phyloP scores from a whole-genome alignment of 2,329 filamentous ascomycete genomes.

The Endoconidiophora polonica region DNA sequence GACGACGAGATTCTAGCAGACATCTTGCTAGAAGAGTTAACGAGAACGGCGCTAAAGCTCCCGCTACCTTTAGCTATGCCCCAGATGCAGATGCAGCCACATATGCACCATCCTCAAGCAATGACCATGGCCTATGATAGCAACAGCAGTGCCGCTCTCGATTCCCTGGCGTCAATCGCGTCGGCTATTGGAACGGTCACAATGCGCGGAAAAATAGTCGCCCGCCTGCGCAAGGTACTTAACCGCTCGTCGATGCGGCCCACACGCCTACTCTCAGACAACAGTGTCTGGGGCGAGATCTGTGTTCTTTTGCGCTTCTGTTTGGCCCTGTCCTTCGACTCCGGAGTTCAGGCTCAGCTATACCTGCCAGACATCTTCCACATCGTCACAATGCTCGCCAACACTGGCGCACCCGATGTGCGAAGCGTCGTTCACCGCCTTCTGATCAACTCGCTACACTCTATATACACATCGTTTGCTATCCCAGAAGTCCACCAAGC shows the following conservation, averaged over 20 bases:
- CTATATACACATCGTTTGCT: slow-evolving; percentile 47
- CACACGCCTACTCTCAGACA: slow-evolving; percentile 48
- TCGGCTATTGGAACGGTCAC: slow-evolving; percentile 48
- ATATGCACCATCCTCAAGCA: too few relatives aligned
- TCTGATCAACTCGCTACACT: slow-evolving; percentile 50
- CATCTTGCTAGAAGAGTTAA: slow-evolving; percentile 49
- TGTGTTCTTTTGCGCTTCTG: slow-evolving; percentile 51
- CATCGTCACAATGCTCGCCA: slow-evolving; percentile 53
- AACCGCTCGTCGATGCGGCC: slow-evolving; percentile 50
- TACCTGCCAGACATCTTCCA: slow-evolving; percentile 55
- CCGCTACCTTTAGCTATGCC: slow-evolving; percentile 18
- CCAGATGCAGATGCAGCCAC: too few relatives aligned
- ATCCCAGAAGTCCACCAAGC: slow-evolving; percentile 42
- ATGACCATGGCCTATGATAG: background rate
- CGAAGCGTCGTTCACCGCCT: slow-evolving; percentile 44
- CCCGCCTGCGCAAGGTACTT: slow-evolving; percentile 47
- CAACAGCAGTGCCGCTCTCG: slow-evolving; percentile 24
- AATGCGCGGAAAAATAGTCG: slow-evolving; percentile 47
- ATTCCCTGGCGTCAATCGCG: slow-evolving; percentile 45
- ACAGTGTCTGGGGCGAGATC: slow-evolving; percentile 52
- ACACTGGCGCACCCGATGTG: slow-evolving; percentile 42
- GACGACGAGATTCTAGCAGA: slow-evolving; percentile 49
- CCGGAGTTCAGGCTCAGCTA: slow-evolving; percentile 48
- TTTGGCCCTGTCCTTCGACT: slow-evolving; percentile 50
- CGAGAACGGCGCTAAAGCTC: slow-evolving; percentile 43